These are phyloP conservation scores for Fusarium tjaetaba DNA, from an alignment of 2,329 filamentous ascomycete species.

Conservation along the genomic window DNA sequence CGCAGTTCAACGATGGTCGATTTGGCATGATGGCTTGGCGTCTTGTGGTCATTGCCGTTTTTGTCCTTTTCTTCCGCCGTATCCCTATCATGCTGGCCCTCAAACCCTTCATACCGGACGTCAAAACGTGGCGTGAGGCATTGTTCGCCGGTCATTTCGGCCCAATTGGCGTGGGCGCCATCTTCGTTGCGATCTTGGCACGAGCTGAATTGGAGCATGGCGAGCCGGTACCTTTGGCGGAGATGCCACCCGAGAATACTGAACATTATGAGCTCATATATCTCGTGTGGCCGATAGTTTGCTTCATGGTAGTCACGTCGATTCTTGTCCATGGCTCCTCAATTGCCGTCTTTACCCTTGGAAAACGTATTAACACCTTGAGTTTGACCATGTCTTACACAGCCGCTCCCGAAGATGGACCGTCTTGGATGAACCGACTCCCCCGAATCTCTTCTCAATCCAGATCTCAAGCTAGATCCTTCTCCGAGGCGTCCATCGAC, in stretches of 20 bases:
- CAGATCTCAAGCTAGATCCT: constrained; percentile 84
- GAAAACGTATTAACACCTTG: constrained; percentile 97
- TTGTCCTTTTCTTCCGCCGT: constrained; percentile 94
- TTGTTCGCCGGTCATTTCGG: constrained; percentile 97
- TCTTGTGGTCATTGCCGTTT: constrained; percentile 89
- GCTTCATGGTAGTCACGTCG: constrained; percentile 92
- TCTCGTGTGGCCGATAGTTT: constrained; percentile 94
- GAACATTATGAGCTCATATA: constrained; percentile 77
- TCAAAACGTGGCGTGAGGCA: constrained; percentile 98
- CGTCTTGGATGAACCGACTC: constrained; percentile 93
- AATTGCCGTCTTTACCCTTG: constrained; percentile 95
- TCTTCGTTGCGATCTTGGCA: constrained; percentile 93
- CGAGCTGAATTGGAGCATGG: constrained; percentile 88
- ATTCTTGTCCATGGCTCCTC: constrained; percentile 98
- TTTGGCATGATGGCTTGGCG: constrained; percentile 87
- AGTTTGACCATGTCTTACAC: constrained; percentile 98
- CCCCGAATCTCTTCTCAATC: constrained; percentile 74
- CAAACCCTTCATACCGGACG: constrained; percentile 93
- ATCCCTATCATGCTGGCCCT: constrained; percentile 93
- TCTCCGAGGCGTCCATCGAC: constrained; percentile 80
- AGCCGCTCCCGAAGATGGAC: constrained; percentile 84
- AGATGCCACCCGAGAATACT: constrained; percentile 64
- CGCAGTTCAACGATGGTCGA: constrained; percentile 80
- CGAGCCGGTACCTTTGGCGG: constrained; percentile 76
- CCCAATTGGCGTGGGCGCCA: constrained; percentile 94